phyloP scores from a whole-genome alignment of 352 stramenopile species.

The Pythium dissotocum region DNA sequence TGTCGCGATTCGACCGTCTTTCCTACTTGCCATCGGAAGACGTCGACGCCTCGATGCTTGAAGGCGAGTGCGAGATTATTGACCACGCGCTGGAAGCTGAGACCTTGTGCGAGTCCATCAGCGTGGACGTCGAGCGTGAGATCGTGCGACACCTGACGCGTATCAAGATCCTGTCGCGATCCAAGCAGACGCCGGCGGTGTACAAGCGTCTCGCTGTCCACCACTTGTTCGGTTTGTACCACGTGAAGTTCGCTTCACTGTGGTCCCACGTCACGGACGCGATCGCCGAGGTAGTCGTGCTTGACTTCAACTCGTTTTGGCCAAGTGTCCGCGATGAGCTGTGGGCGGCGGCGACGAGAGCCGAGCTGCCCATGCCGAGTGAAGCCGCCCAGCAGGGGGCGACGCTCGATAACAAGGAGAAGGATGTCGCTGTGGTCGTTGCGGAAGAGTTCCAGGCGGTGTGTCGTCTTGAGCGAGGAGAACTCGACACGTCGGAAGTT shows the following conservation, averaged over 20 bases:
- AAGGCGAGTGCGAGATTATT: conserved; percentile 64
- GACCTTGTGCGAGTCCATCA: conserved; percentile 46
- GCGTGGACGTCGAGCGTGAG: conserved; percentile 81
- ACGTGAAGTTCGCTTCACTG: conserved; percentile 89
- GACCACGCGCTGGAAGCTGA: conserved; percentile 74
- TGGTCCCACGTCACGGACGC: conserved; percentile 80
- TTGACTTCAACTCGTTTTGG: conserved; percentile 72
- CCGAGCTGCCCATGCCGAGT: conserved; percentile 14
- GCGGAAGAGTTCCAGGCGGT: conserved; percentile 46
- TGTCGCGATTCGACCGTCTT: conserved; percentile 51
- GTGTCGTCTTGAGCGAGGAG: conserved; percentile 57
- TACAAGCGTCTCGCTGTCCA: conserved; percentile 81
- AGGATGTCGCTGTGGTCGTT: conserved; percentile 18
- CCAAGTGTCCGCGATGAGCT: conserved; percentile 57
- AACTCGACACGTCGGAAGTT: conserved; percentile 41
- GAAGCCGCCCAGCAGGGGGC: background rate
- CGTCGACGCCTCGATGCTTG: conserved; percentile 37
- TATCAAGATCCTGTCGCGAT: conserved; percentile 75
- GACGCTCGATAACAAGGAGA: conserved; percentile 24
- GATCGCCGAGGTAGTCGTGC: conserved; percentile 51
- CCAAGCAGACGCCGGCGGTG: conserved; percentile 64
- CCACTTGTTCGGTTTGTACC: conserved; percentile 80
- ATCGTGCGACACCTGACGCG: conserved; percentile 77
- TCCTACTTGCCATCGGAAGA: conserved; percentile 44
- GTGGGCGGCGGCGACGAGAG: conserved; percentile 36